Evolutionary conservation across 2,329 filamentous ascomycete genomes (phyloP).

Genomic region (Alternaria longipes): DNA sequence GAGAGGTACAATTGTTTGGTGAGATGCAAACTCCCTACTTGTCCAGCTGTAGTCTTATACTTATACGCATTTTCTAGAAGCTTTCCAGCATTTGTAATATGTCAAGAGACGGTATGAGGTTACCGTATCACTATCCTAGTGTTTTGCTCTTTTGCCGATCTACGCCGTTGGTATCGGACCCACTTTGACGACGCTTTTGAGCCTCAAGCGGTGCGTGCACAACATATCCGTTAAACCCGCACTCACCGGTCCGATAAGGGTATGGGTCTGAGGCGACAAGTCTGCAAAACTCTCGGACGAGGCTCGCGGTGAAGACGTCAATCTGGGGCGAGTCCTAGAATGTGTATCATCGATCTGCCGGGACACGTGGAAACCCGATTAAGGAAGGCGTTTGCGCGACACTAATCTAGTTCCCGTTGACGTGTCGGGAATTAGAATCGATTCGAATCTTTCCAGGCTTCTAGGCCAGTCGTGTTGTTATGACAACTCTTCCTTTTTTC

Average conservation of each 20-base stretch:
- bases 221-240: constrained; percentile 13
- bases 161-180: constrained; percentile 28
- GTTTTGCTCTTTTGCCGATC: constrained; percentile 37
- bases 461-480: neutral
- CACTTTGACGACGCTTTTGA: constrained; percentile 26
- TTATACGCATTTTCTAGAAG: constrained; percentile 4
- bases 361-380: constrained; percentile 5
- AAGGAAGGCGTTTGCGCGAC: neutral
- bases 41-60: constrained; percentile 3
- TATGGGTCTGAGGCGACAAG: constrained; percentile 10
- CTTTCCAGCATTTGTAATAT: constrained; percentile 34
- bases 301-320: constrained; percentile 18
- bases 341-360: constrained; percentile 11
- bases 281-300: constrained; percentile 17
- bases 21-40: neutral
- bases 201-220: constrained; percentile 7
- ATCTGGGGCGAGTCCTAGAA: neutral
- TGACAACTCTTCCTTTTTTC: neutral
- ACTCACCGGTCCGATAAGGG: constrained; percentile 6
- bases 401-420: constrained; percentile 14
- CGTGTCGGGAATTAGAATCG: constrained; percentile 13
- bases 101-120: constrained; percentile 17
- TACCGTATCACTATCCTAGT: constrained; percentile 17
- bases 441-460: neutral
- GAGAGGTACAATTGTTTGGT: neutral